Evolutionary conservation across 2,329 filamentous ascomycete species (phyloP).

Genomic region (Cladosporium sp.): DNA sequence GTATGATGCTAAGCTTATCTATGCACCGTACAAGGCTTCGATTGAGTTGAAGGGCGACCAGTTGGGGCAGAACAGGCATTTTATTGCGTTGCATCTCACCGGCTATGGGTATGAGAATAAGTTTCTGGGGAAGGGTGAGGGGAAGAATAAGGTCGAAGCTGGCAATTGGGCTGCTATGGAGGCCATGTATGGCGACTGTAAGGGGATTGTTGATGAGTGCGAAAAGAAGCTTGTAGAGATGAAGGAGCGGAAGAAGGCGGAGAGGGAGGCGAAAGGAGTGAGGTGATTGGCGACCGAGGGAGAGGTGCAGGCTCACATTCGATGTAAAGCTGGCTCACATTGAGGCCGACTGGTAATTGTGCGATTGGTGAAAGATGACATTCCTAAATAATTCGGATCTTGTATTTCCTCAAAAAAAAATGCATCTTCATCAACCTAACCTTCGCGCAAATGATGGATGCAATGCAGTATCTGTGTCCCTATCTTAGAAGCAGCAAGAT

Average conservation of each 20-base stretch:
- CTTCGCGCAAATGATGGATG: too few species aligned
- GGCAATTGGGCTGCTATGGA: conserved; percentile 61
- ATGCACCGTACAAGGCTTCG: conserved; percentile 49
- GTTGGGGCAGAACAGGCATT: conserved; percentile 46
- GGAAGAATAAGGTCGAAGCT: conserved; percentile 65
- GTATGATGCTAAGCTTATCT: conserved; percentile 35
- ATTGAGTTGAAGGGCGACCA: conserved; percentile 55
- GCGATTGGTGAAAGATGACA: too few species aligned
- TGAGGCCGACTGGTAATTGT: too few species aligned
- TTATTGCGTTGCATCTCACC: conserved; percentile 60
- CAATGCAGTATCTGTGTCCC: too few species aligned
- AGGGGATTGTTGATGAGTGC: conserved; percentile 26
- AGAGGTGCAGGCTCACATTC: too few species aligned
- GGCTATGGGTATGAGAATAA: conserved; percentile 65
- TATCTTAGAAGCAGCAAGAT: too few species aligned
- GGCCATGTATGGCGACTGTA: conserved; percentile 50
- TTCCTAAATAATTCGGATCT: too few species aligned
- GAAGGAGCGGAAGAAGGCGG: conserved; percentile 16
- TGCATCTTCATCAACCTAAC: too few species aligned
- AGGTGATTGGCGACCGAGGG: conserved; percentile 4
- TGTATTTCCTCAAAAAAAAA: too few species aligned
- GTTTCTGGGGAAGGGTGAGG: conserved; percentile 60
- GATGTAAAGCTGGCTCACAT: too few species aligned
- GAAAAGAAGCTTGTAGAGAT: conserved; percentile 17
- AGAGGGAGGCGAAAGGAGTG: conserved; percentile 17